Evolutionary conservation across 1,139 yeast genomes (phyloP), one percentile per base, ranked within the genome.

Genomic region (Suhomyces ambrosiae): DNA sequence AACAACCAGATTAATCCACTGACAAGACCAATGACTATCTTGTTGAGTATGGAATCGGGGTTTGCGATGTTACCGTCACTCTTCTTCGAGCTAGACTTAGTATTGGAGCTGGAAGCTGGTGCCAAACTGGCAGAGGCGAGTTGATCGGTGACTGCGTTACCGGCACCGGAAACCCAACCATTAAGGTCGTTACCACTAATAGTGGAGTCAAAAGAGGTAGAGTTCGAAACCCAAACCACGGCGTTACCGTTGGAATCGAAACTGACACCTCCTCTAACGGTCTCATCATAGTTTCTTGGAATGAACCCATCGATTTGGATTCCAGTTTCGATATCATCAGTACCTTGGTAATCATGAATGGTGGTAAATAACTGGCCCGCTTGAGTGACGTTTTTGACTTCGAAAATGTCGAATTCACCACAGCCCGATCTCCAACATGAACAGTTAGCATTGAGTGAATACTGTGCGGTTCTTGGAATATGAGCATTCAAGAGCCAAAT

Each of bases 341-440:
- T 75, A 25, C 89, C 89, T 60, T 84, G 90, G 65, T 72, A 82
- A 54, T 80, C 86, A 56, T 84, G 92, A 57, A 83, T 64, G 15
- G 89, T 80, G 18, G 87, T 70, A 60, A 71, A 80, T 52, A 83
- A 68, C 47, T 79, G 71, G 44, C 61, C 63, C 26, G 74, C 64
- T 48, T 79, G 80, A 16, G 86, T 76, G 32, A 56, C 44, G 50
- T 56, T 78, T 59, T 63, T 65, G 30, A 68, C 68, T 73, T 92
- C 98, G 54, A 90, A 90, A 46, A 88, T 71, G 63, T 92, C 98
- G 50, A 90, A 74, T 71, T 92, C 98, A 63, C 97, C 97, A 68
- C 98, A 92, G 35, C 97, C 97, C 27, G 95, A 78, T 49, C 80
- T 61, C 98, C 98, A 92, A 75, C 97, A 92, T 18, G 97, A 88